Evolutionary conservation across 345 rosid species (phyloP), one percentile per base, ranked within the genome.

Genomic region (Turritis glabra): DNA sequence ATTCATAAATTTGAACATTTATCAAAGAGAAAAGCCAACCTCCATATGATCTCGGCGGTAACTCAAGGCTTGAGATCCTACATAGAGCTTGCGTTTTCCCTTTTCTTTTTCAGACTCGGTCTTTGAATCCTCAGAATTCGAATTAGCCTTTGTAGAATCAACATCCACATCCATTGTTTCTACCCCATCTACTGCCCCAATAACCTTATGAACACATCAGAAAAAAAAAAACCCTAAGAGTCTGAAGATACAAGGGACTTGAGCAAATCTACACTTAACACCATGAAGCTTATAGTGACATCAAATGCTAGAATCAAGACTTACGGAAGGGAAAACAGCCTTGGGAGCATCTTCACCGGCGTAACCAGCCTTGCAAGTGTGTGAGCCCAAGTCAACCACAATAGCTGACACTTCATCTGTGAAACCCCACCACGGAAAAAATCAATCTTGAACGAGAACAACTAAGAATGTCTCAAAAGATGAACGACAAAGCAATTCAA

Each of bases 281-380:
- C 40, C 15, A 35, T 43, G 43, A 69, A 48, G 69, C 69, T 77
- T 7, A 40, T 18, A 27, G 71, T 7, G 44, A 70, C 67, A 43
- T 10, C 46, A 68, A 32, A 46, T 60, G 59, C 55, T 32, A 12
- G 62, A 77, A 54, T 75, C 10, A 46, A 40, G 17, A 61, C 88
- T 87, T 72, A 92, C 97, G 26, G 99, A 92, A 76, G 99, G 97
- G 61, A 96, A 96, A 5, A 96, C 98, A 38, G 99, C 99, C 80
- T 96, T 96, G 41, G 98, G 98, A 76, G 97, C 95, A 84, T 96
- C 99, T 85, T 96, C 99, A 4, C 98, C 99, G 7, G 99, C 99
- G 78, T 90, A 96, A 68, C 99, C 99, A 52, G 99, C 99, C 71
- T 96, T 96, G 82, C 98, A 96, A 74, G 98, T 92, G 86, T 92